Evolutionary conservation across 768 basidiomycete genomes (phyloP), one percentile per base, ranked within the genome.

Genomic region (Sistotremastrum suecicum): DNA sequence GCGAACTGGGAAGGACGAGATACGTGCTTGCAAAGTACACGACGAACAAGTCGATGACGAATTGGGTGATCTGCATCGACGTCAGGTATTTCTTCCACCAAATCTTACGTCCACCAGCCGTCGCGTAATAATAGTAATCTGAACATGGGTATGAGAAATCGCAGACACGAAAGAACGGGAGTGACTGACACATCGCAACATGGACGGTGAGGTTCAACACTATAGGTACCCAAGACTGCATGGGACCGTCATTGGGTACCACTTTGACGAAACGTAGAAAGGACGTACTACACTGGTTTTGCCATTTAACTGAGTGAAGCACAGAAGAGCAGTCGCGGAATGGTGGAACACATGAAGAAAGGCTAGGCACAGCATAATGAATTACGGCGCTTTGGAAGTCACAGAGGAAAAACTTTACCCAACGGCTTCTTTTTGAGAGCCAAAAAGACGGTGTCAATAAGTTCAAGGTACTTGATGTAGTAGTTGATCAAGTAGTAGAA

Each of bases 1-100:
- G 42, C 50, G 43, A 48, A 48, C 48, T 53, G 48, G 37, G 38
- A 48, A 46, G 42, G 45, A 48, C 46, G 40, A 56, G 52, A 43
- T 46, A 81, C 91, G 55, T 59, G 88, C 92, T 91, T 58, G 88
- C 95, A 54, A 92, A 95, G 72, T 95, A 98, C 50, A 92, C 87
- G 47, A 84, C 66, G 62, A 74, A 74, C 12, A 99, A 66, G 65
- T 99, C 94, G 58, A 98, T 80, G 51, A 98, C 64, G 61, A 98
- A 99, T 66, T 99, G 95, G 28, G 73, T 73, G 56, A 99, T 99
- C 68, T 99, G 95, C 82, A 99, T 83, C 29, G 75, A 78, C 37
- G 95, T 99, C 50, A 98, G 64, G 65, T 99, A 91, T 64, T 91
- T 91, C 72, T 99, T 99, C 95, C 95, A 99, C 91, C 95, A 98